phyloP scores from a whole-genome alignment of 2,329 filamentous ascomycete species.

The Ophiostoma triangulosporum region DNA sequence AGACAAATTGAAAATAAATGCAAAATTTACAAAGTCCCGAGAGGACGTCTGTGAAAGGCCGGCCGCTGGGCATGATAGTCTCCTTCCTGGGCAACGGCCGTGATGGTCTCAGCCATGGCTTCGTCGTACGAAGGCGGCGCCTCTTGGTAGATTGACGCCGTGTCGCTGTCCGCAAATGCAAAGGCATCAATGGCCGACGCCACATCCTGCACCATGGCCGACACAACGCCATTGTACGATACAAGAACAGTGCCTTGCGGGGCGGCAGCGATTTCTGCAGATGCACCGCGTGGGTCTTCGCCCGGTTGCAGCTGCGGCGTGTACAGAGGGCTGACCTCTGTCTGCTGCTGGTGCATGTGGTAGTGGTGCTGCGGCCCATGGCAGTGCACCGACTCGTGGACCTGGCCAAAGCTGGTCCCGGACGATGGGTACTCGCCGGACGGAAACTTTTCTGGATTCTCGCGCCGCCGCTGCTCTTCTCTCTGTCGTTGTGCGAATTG shows the following conservation, averaged over 20 bases:
- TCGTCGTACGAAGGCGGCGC: conserved; percentile 95
- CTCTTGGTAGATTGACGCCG: conserved; percentile 40
- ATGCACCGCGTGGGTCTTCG: conserved; percentile 17
- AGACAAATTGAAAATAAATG: not conserved
- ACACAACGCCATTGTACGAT: conserved; percentile 7
- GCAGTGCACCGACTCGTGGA: not conserved
- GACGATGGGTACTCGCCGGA: not conserved
- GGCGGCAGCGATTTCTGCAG: conserved; percentile 2
- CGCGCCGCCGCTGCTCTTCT: conserved; percentile 5
- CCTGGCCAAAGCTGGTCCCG: not conserved
- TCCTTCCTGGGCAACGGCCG: not conserved
- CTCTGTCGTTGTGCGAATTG: conserved; percentile 2
- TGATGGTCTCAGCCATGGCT: conserved; percentile 50
- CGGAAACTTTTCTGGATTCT: conserved; percentile 5
- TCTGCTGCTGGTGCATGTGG: conserved; percentile 18
- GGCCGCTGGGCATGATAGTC: not conserved
- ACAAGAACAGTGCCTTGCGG: conserved; percentile 5
- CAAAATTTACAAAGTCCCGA: not conserved
- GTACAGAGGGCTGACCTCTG: conserved; percentile 36
- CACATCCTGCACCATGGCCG: conserved; percentile 6
- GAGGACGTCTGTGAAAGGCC: not conserved
- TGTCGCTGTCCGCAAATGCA: conserved; percentile 6
- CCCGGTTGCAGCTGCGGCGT: conserved; percentile 37
- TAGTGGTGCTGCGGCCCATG: conserved; percentile 7
- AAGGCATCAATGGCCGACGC: conserved; percentile 10